phyloP scores from a whole-genome alignment of 192 early-diverging fungal genomes.

The Jimgerdemannia lactiflua region DNA sequence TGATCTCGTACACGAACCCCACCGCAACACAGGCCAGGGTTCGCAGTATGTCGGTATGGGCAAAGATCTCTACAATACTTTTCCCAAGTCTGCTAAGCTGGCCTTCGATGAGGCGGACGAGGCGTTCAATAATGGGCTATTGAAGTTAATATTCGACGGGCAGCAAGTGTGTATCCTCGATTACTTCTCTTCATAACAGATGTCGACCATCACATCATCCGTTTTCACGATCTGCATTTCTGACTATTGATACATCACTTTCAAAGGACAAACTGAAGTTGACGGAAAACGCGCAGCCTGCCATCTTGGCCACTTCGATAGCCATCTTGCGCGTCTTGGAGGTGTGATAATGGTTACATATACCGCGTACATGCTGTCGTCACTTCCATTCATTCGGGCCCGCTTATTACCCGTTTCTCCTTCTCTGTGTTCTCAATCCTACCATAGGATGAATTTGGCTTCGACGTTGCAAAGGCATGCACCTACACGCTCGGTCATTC shows the following conservation, averaged over 20 bases:
- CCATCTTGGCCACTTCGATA: conserved; percentile 88
- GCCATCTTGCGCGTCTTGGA: conserved; percentile 84
- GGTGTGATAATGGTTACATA: conserved; percentile 25
- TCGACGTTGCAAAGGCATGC: conserved; percentile 67
- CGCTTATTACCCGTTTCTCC: not conserved
- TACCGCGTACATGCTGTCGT: not conserved
- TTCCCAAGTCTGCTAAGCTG: conserved; percentile 59
- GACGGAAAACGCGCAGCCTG: conserved; percentile 85
- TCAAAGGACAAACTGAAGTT: conserved; percentile 48
- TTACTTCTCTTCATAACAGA: too few relatives aligned
- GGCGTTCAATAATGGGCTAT: conserved; percentile 67
- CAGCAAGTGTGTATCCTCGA: conserved; percentile 44
- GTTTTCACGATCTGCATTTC: too few relatives aligned
- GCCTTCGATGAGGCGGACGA: conserved; percentile 93
- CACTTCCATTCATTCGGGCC: not conserved
- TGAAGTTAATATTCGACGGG: conserved; percentile 86
- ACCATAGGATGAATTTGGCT: conserved; percentile 65
- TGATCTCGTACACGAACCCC: conserved; percentile 1
- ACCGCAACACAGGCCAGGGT: conserved; percentile 67
- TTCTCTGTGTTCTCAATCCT: not conserved
- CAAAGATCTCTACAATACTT: conserved; percentile 77
- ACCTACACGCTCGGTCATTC: conserved; percentile 89
- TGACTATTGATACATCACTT: not conserved
- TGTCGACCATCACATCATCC: too few relatives aligned
- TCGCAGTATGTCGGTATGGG: conserved; percentile 94